Base-by-base conservation (phyloP, 306 rosid genomes). In the Carpinus fangiana region DNA sequence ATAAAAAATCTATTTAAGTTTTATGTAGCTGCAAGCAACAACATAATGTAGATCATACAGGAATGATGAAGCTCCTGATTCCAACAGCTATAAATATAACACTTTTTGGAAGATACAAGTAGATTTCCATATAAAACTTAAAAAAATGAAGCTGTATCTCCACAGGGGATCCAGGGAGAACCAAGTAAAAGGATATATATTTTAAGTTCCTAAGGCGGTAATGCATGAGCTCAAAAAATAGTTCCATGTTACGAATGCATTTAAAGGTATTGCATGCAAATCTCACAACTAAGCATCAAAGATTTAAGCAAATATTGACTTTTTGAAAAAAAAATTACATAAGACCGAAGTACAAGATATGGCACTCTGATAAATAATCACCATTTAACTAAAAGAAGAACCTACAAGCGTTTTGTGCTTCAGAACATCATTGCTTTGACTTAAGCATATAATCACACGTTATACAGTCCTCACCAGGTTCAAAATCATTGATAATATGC, bases 41-140 rank as follows among this genome's bases (percentile, higher is more conserved):
- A 64, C 3, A 34, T 64, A 64, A 64, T 8, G 21, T 34, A 36
- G 12, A 14, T 4, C 11, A 17, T 64, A 60, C 6, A 0, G 13
- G 47, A 64, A 64, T 31, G 46, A 36, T 36, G 70, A 64, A 64
- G 47, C 47, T 64, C n/a, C 70, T 65, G 11, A 65, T 36, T 36
- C 47, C 70, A 36, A 65, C 7, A 36, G 70, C 47, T 65, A 65
- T 17, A 8, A 18, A 65, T 41, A 34, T 17, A 16, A 7, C 1
- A 36, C 4, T 18, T 9, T 36, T 17, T 17, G 48, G 21, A 36
- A 8, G 47, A 65, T 36, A 41, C 48, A 8, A 7, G 48, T 48
- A 36, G 21, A 18, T 65, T 38, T 36, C 21, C 70, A 8, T 16
- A 65, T 38, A 65, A 65, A 36, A 7, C 70, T 16, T 43, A 17